A percentile compares a stretch with the other conserved stretches of the same genome.
These are phyloP conservation scores for Leccinum boreale DNA, from an alignment of 768 basidiomycete species.

Conservation along the genomic window DNA sequence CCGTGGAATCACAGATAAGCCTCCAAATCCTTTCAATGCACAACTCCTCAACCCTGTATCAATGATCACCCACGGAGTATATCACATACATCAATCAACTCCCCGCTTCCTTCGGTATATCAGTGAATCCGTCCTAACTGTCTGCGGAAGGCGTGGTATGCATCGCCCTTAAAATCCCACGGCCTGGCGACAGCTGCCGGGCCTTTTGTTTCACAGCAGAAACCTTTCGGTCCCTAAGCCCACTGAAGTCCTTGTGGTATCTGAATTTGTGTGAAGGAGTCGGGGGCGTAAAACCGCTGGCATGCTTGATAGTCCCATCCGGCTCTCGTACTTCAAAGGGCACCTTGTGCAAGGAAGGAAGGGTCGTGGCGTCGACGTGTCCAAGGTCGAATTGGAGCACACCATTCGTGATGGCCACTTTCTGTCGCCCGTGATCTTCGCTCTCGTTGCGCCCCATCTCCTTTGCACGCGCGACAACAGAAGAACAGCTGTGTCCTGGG, in stretches of 20 bases:
- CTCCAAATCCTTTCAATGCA: background rate
- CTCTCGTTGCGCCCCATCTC: slow-evolving; percentile 21
- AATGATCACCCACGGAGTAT: slow-evolving; percentile 21
- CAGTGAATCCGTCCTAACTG: slow-evolving; percentile 9
- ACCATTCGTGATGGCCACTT: slow-evolving; percentile 28
- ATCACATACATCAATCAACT: slow-evolving; percentile 23
- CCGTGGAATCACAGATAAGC: background rate
- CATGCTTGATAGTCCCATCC: slow-evolving; percentile 39
- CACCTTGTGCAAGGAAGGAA: slow-evolving; percentile 34
- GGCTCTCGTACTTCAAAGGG: slow-evolving; percentile 38
- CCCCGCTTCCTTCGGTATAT: background rate
- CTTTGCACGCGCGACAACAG: slow-evolving; percentile 23
- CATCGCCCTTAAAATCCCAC: slow-evolving; percentile 17
- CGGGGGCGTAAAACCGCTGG: slow-evolving; percentile 43
- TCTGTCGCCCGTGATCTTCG: slow-evolving; percentile 25
- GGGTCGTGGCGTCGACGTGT: slow-evolving; percentile 23
- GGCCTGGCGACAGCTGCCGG: slow-evolving; percentile 13
- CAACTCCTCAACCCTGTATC: background rate
- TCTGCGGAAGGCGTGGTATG: slow-evolving; percentile 21
- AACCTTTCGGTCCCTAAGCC: slow-evolving; percentile 18
- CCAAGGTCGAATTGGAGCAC: slow-evolving; percentile 32
- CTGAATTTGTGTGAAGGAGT: slow-evolving; percentile 39
- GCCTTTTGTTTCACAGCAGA: slow-evolving; percentile 10
- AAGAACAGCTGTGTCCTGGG: slow-evolving; percentile 25
- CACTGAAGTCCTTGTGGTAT: slow-evolving; percentile 7